Base-by-base conservation (phyloP, 345 rosid genomes). In the Rhodomyrtus tomentosa region DNA sequence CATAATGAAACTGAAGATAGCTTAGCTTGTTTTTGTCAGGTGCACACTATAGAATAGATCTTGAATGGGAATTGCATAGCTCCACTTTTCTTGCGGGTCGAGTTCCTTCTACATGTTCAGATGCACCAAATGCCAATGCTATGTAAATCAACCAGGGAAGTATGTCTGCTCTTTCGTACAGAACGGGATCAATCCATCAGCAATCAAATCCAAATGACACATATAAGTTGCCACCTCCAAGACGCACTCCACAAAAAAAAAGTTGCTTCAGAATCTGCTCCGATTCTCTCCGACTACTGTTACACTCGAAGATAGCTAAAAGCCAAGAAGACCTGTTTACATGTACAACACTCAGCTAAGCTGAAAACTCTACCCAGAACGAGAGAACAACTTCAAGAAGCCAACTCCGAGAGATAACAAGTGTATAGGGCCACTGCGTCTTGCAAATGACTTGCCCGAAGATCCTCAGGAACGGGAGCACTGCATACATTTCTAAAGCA, bases 391-490 rank as follows among this genome's bases (percentile, higher is more conserved):
- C 18, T 27, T 81, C 83, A 90, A n/a, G 90, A 76, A 40, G 93
- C 90, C 58, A 90, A 88, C 89, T 93, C 98, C 7, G 98, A 90
- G 38, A 96, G 95, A 85, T 95, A 92, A 82, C 91, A 89, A 5
- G 98, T 90, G 83, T 92, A 97, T 36, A 97, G 92, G 38, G 96
- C 83, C 52, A 95, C 98, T 7, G 98, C 96, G 86, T 95, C 99
- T 90, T 97, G 99, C 87, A 97, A 84, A 92, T 95, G 96, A 83
- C 83, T 88, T 40, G 98, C 89, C 49, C 91, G 92, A 5, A 88
- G 56, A 87, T 96, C 98, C 89, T 93, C 95, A 1, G 98, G 98
- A n/a, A 91, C 53, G 0, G 98, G 98, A 50, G 95, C 98, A 51
- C 85, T 85, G 80, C 94, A 92, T 25, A 94, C 93, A 22, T 95